Conservation (phyloP, 495 filamentous ascomycete species). For the Hypoxylon subgilvum region DNA sequence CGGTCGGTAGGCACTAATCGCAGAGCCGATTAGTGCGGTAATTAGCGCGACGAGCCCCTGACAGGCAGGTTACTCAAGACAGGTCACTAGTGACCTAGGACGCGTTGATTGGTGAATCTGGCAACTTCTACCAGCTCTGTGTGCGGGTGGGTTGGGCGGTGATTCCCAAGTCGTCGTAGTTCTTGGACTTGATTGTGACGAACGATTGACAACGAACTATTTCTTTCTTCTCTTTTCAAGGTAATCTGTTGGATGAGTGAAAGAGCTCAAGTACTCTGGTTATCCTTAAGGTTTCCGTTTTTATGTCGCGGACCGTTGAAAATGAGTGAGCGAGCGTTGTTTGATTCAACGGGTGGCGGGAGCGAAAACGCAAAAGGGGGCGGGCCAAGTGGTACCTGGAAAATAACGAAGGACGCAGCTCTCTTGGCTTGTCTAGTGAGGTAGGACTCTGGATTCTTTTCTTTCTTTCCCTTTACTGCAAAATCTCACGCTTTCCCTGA, state of each 20-base stretch:
- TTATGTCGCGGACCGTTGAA: conserved; percentile 29
- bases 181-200: background rate
- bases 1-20: conserved; percentile 21
- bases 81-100: background rate
- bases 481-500: conserved; percentile 18
- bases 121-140: conserved; percentile 17
- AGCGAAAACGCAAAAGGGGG: conserved; percentile 35
- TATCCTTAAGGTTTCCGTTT: conserved; percentile 15
- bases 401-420: conserved; percentile 42
- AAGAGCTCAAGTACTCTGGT: conserved; percentile 9
- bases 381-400: conserved; percentile 24
- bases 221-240: no score
- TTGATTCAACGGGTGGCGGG: conserved; percentile 30
- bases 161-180: conserved; percentile 7
- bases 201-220: conserved; percentile 28
- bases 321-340: conserved; percentile 33
- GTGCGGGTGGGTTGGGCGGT: conserved; percentile 7
- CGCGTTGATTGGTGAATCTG: conserved; percentile 37
- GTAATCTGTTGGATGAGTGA: conserved; percentile 12
- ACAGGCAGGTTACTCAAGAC: conserved; percentile 18
- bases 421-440: conserved; percentile 13
- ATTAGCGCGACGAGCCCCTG: conserved; percentile 32
- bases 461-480: conserved; percentile 14
- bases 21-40: conserved; percentile 18
- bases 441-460: conserved; percentile 8